Evolutionary conservation across 1,284 basidiomycete species (phyloP).

Genomic region (Leccinum subrobustum): DNA sequence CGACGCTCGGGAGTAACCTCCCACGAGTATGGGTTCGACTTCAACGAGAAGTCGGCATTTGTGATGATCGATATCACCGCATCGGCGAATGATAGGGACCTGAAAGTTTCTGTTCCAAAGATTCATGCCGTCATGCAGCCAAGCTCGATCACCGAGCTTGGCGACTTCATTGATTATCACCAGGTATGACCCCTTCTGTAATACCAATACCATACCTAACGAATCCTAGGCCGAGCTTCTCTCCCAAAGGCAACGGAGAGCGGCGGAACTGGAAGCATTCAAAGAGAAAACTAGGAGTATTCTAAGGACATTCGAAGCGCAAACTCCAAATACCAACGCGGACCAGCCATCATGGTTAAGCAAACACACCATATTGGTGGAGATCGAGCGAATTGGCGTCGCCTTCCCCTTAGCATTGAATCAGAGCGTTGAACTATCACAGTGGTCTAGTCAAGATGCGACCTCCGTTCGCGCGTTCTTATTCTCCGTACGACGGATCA

Average conservation of each 20-base stretch:
- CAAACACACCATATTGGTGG: conserved; percentile 62
- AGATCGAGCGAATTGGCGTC: conserved; percentile 72
- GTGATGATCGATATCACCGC: conserved; percentile 70
- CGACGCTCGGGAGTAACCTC: conserved; percentile 44
- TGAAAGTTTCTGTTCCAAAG: conserved; percentile 64
- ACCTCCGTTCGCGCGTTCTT: conserved; percentile 74
- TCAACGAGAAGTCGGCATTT: conserved; percentile 75
- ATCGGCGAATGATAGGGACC: conserved; percentile 35
- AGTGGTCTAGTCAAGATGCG: conserved; percentile 38
- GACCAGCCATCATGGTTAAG: conserved; percentile 60
- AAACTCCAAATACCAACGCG: conserved; percentile 43
- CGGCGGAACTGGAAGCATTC: conserved; percentile 76
- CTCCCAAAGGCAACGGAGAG: conserved; percentile 68
- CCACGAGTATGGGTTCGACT: conserved; percentile 45
- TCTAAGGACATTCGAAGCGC: conserved; percentile 70
- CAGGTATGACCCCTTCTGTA: conserved; percentile 48
- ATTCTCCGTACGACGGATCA: conserved; percentile 74
- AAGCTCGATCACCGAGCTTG: conserved; percentile 83
- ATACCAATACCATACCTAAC: conserved; percentile 4
- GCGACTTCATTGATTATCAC: conserved; percentile 82
- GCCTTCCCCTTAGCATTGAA: conserved; percentile 77
- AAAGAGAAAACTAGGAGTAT: conserved; percentile 76
- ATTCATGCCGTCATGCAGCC: conserved; percentile 92
- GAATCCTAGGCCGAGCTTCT: conserved; percentile 65
- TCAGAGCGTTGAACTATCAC: conserved; percentile 49